A percentile compares a stretch with the other conserved stretches of the same genome.
Evolutionary conservation across 2,329 filamentous ascomycete species (phyloP).

Genomic region (Exophiala xenobiotica): DNA sequence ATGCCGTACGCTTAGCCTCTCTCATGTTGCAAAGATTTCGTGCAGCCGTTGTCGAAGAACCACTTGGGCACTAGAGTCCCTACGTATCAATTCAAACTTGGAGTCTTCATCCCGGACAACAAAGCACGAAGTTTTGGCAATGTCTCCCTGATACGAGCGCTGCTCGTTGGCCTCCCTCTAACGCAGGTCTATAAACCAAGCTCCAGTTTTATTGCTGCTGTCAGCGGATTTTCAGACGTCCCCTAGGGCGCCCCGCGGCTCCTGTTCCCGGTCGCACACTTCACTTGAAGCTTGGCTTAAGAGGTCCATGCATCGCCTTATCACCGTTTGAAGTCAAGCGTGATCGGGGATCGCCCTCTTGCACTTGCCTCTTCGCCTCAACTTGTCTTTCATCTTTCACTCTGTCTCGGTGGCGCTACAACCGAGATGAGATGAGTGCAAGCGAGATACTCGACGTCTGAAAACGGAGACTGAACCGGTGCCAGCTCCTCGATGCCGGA

Average conservation of each 20-base stretch:
- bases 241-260: not conserved
- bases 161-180: too few relatives aligned
- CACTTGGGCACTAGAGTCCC: too few relatives aligned
- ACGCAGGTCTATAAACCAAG: too few relatives aligned
- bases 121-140: too few relatives aligned
- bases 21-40: not conserved
- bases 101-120: too few relatives aligned
- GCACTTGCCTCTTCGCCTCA: slow-evolving; percentile 20
- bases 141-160: too few relatives aligned
- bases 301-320: not conserved
- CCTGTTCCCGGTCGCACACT: not conserved
- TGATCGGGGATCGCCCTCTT: slow-evolving; percentile 26
- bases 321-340: slow-evolving; percentile 13
- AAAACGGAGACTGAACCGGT: slow-evolving; percentile 11
- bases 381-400: slow-evolving; percentile 5
- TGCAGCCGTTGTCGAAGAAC: too few relatives aligned
- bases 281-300: not conserved
- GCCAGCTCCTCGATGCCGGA: not conserved
- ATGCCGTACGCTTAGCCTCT: not conserved
- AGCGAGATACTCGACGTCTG: slow-evolving; percentile 13
- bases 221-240: not conserved
- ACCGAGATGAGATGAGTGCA: slow-evolving; percentile 24
- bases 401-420: slow-evolving; percentile 13
- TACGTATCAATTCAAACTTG: too few relatives aligned
- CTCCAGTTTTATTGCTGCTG: not conserved